phyloP scores from a whole-genome alignment of 2,329 filamentous ascomycete species.

The Sclerotiophoma versabilis region DNA sequence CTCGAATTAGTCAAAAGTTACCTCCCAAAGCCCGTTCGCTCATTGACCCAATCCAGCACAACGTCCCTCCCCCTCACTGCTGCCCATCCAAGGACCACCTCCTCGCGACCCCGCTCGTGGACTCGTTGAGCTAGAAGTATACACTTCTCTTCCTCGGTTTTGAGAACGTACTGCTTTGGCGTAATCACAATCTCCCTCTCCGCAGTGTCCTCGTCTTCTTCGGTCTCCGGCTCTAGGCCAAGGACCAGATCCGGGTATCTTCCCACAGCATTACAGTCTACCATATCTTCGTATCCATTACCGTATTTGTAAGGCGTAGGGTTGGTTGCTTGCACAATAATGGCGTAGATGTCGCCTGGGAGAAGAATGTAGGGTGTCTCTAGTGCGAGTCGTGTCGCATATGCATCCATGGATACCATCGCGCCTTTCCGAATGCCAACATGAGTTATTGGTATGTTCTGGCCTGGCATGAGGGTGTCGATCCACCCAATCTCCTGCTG shows the following conservation, averaged over 20 bases:
- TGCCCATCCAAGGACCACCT: slow-evolving; percentile 27
- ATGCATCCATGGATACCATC: slow-evolving; percentile 18
- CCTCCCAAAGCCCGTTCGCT: slow-evolving; percentile 19
- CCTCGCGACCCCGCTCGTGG: background rate
- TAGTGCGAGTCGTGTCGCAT: slow-evolving; percentile 17
- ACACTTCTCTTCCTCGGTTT: slow-evolving; percentile 19
- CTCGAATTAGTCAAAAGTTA: background rate
- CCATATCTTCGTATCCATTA: slow-evolving; percentile 7
- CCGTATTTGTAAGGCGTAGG: slow-evolving; percentile 1
- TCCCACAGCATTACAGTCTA: slow-evolving; percentile 19
- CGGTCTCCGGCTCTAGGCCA: slow-evolving; percentile 16
- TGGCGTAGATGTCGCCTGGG: slow-evolving; percentile 22
- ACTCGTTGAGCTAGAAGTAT: slow-evolving; percentile 20
- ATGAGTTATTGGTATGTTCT: slow-evolving; percentile 14
- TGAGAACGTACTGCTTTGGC: slow-evolving; percentile 25
- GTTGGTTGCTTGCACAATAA: slow-evolving; percentile 24
- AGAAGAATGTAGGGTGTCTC: slow-evolving; percentile 23
- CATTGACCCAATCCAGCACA: slow-evolving; percentile 22
- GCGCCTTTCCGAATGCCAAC: slow-evolving; percentile 27
- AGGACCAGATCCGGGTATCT: slow-evolving; percentile 29
- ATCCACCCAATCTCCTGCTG: slow-evolving; percentile 5
- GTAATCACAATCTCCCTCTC: slow-evolving; percentile 23
- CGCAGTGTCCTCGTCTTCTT: slow-evolving; percentile 2
- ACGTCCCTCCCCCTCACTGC: slow-evolving; percentile 24
- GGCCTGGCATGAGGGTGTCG: slow-evolving; percentile 8